Evolutionary conservation across 306 rosid genomes (phyloP).

Genomic region (Cucurbita maxima): DNA sequence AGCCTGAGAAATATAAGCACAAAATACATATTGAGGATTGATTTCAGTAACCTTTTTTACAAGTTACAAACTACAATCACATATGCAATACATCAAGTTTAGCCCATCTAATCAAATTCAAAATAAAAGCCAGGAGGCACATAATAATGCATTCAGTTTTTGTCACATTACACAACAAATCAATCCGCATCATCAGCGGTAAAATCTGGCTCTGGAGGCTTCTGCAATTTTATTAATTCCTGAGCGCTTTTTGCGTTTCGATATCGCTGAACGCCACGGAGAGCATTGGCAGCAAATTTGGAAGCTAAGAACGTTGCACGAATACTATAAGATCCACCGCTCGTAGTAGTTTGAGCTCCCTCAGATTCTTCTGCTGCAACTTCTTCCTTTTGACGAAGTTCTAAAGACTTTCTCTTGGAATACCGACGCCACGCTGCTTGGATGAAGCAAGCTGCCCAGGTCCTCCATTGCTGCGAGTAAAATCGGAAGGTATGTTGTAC

Average conservation of each 20-base stretch:
- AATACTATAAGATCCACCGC: constrained; percentile 57
- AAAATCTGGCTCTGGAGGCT: constrained; percentile 97
- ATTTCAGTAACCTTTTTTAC: neutral
- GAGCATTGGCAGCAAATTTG: constrained; percentile 82
- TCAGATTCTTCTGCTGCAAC: constrained; percentile 29
- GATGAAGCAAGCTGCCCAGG: constrained; percentile 98
- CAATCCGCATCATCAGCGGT: constrained; percentile 69
- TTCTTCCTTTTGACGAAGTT: constrained; percentile 67
- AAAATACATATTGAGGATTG: neutral
- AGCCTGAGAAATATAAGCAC: neutral
- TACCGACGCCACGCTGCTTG: constrained; percentile 99
- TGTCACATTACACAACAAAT: neutral
- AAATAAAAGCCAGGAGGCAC: neutral
- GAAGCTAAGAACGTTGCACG: constrained; percentile 87
- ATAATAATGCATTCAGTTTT: neutral
- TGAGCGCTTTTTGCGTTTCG: constrained; percentile 67
- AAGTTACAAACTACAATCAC: constrained; percentile 4
- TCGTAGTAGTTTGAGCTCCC: constrained; percentile 23
- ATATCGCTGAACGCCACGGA: constrained; percentile 80
- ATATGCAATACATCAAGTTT: constrained; percentile 3
- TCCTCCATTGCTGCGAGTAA: constrained; percentile 96
- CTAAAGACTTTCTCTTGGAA: constrained; percentile 63
- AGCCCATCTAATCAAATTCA: neutral
- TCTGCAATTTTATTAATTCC: constrained; percentile 72
- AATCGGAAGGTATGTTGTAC: constrained; percentile 97